Conservation (phyloP, 495 filamentous ascomycete species). For the Podospora pseudopauciseta region DNA sequence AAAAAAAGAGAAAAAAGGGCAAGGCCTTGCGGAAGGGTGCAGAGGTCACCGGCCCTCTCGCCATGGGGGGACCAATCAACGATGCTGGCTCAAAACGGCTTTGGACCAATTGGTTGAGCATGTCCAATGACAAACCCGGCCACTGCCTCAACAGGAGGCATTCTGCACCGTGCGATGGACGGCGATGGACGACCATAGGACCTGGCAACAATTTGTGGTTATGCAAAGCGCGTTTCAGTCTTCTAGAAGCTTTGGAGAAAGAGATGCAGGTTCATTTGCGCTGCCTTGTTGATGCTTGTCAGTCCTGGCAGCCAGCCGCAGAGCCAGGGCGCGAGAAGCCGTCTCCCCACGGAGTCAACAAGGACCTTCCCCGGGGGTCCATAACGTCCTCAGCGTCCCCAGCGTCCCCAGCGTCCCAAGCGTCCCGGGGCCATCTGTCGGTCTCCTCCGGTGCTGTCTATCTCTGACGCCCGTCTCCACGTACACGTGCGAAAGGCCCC, state of each 20-base stretch:
- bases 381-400: constrained; percentile 7
- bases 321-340: no score
- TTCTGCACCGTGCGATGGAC: constrained; percentile 22
- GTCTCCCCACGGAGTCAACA: neutral
- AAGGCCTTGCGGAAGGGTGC: constrained; percentile 26
- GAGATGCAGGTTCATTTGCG: constrained; percentile 25
- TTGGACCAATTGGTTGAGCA: constrained; percentile 16
- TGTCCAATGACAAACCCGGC: constrained; percentile 21
- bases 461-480: constrained; percentile 7
- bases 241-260: constrained; percentile 30
- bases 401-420: constrained; percentile 1
- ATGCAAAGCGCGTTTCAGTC: constrained; percentile 30
- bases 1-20: neutral
- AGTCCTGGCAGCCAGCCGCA: constrained; percentile 14
- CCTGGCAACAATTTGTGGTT: constrained; percentile 14
- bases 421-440: neutral
- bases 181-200: constrained; percentile 4
- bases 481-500: constrained; percentile 10
- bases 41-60: constrained; percentile 15
- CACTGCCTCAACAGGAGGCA: constrained; percentile 12
- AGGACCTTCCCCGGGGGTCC: neutral
- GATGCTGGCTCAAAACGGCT: constrained; percentile 13
- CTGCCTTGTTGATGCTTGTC: constrained; percentile 15
- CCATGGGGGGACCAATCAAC: constrained; percentile 26
- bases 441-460: constrained; percentile 2